These are phyloP conservation scores for Glycyrrhiza uralensis DNA, from an alignment of 306 rosid species.

Conservation along the genomic window DNA sequence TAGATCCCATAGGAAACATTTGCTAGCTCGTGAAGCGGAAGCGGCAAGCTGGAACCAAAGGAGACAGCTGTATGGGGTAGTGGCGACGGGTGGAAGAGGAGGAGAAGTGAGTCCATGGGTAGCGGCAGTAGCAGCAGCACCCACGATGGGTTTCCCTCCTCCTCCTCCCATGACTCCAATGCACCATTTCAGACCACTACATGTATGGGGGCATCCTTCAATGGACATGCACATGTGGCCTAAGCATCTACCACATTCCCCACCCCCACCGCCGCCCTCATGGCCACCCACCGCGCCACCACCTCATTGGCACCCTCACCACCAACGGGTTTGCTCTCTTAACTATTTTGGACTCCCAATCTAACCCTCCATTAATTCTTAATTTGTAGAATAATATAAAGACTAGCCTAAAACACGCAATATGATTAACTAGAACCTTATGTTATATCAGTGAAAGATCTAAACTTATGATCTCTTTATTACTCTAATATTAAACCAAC, in stretches of 20 bases:
- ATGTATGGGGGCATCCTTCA: constrained; percentile 95
- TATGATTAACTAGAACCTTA: neutral
- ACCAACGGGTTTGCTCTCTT: constrained; percentile 44
- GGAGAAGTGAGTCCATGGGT: constrained; percentile 57
- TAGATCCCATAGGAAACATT: constrained; percentile 85
- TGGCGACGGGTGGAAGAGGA: constrained; percentile 7
- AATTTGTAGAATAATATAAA: neutral
- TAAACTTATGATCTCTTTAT: too few species aligned
- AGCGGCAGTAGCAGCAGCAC: constrained; percentile 33
- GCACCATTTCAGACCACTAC: constrained; percentile 77
- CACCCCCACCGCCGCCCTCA: constrained; percentile 22
- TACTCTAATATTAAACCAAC: too few species aligned
- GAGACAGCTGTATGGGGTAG: constrained; percentile 48
- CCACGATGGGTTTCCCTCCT: constrained; percentile 56
- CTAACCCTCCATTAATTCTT: neutral
- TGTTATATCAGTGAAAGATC: too few species aligned
- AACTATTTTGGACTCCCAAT: neutral
- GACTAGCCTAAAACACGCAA: neutral
- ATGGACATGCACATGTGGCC: constrained; percentile 70
- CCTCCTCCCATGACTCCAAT: constrained; percentile 46
- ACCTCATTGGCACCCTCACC: constrained; percentile 56
- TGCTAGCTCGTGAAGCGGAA: constrained; percentile 91
- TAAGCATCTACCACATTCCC: constrained; percentile 43
- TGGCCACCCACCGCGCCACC: constrained; percentile 45
- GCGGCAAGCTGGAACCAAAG: constrained; percentile 89